Percentiles rank a stretch among this genome's conserved stretches.
Conservation (phyloP, 768 basidiomycete species). For the Mycena chlorophos region DNA sequence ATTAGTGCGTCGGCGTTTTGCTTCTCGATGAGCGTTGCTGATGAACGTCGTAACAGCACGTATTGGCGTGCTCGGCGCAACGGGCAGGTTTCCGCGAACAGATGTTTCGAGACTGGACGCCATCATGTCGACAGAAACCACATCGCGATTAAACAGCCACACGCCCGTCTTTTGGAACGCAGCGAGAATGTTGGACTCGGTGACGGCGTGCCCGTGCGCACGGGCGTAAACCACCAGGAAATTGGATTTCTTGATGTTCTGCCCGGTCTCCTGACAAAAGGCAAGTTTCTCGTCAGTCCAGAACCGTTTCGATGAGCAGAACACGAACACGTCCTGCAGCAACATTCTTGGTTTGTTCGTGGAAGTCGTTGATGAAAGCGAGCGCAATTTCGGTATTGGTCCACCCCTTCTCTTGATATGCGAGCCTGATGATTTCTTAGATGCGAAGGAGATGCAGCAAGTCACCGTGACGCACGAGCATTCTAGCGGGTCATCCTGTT, state of each 20-base stretch:
- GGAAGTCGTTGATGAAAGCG: slow-evolving; percentile 41
- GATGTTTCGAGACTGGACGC: slow-evolving; percentile 37
- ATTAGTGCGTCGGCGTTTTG: background rate
- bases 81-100: slow-evolving; percentile 21
- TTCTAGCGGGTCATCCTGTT: slow-evolving; percentile 2
- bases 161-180: slow-evolving; percentile 44
- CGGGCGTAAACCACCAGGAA: slow-evolving; percentile 36
- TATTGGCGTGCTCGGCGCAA: slow-evolving; percentile 20
- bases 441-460: background rate
- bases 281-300: slow-evolving; percentile 23
- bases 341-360: slow-evolving; percentile 37
- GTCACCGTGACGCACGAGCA: background rate
- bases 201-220: slow-evolving; percentile 35
- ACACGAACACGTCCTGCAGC: slow-evolving; percentile 28
- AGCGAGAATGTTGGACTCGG: slow-evolving; percentile 30
- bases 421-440: background rate
- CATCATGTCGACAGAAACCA: slow-evolving; percentile 35
- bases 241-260: slow-evolving; percentile 34
- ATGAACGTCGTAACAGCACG: slow-evolving; percentile 8
- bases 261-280: slow-evolving; percentile 19
- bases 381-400: slow-evolving; percentile 39
- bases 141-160: slow-evolving; percentile 35
- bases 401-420: slow-evolving; percentile 32
- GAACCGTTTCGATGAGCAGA: slow-evolving; percentile 35
- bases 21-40: background rate